Conservation (phyloP, 176 grass and related monocot species). For the Eragrostis nindensis region DNA sequence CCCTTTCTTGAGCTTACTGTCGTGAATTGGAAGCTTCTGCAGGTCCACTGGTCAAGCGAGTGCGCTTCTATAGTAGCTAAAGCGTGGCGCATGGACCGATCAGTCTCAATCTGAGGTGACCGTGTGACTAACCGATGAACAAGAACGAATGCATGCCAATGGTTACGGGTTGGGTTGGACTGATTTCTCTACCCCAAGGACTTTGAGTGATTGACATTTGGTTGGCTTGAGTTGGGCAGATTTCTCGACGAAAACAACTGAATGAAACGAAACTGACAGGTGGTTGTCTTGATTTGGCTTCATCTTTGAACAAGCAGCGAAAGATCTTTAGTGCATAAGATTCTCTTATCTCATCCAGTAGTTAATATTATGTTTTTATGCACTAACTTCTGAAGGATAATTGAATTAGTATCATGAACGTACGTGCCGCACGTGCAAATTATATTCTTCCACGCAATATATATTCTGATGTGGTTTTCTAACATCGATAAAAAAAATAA, state of each 20-base stretch:
- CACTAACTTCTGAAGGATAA: too few species aligned
- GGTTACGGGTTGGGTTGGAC: neutral
- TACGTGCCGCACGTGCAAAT: too few species aligned
- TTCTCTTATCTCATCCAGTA: too few species aligned
- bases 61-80: too few species aligned
- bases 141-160: neutral
- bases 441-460: too few species aligned
- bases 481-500: too few species aligned
- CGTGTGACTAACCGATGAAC: neutral
- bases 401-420: too few species aligned
- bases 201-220: neutral
- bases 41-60: too few species aligned
- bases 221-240: neutral
- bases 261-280: neutral
- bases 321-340: neutral
- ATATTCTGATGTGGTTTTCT: too few species aligned
- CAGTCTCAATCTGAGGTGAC: neutral
- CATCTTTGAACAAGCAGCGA: neutral
- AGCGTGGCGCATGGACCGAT: neutral
- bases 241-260: neutral
- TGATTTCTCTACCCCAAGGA: neutral
- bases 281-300: neutral
- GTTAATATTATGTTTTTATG: too few species aligned
- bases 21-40: too few species aligned
- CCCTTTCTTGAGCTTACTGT: too few species aligned